Evolutionary conservation across 176 grass and related monocot species (phyloP).

Genomic region (Eragrostis curvula): DNA sequence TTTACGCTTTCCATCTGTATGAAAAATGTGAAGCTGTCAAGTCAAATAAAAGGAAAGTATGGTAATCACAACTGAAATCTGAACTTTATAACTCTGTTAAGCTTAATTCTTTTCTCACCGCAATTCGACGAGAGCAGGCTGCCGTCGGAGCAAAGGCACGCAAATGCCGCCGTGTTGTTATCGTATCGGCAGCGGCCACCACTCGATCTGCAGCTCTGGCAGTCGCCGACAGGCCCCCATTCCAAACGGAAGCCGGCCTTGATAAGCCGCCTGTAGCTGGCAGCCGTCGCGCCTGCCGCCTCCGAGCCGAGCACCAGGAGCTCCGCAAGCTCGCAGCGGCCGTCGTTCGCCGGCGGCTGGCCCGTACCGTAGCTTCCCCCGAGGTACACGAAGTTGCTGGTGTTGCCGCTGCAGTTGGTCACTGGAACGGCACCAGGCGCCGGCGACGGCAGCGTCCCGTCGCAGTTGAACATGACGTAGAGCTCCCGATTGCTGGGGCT

Average conservation of each 20-base stretch:
- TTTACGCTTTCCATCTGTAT: constrained; percentile 29
- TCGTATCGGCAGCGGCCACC: constrained; percentile 46
- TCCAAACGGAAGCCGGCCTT: constrained; percentile 41
- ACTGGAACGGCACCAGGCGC: background rate
- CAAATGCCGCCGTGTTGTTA: constrained; percentile 24
- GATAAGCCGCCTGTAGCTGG: constrained; percentile 34
- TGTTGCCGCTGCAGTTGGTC: constrained; percentile 38
- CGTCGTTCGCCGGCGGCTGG: background rate
- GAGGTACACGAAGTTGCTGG: constrained; percentile 30
- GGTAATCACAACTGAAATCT: too few relatives aligned
- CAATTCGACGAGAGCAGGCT: background rate
- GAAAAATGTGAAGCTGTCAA: background rate
- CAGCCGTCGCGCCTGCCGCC: background rate
- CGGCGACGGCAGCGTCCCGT: background rate
- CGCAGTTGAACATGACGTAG: constrained; percentile 36
- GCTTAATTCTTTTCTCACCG: constrained; percentile 27
- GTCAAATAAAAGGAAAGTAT: background rate
- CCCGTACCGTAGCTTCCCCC: constrained; percentile 4
- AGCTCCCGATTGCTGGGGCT: constrained; percentile 37
- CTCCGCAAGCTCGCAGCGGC: background rate
- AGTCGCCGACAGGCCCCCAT: constrained; percentile 34
- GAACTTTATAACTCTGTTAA: too few relatives aligned
- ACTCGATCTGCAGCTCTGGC: constrained; percentile 41
- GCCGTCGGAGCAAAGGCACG: constrained; percentile 52
- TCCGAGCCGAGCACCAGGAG: constrained; percentile 32